Conservation (phyloP, 2,329 filamentous ascomycete species). For the Nemania bipapillata region DNA sequence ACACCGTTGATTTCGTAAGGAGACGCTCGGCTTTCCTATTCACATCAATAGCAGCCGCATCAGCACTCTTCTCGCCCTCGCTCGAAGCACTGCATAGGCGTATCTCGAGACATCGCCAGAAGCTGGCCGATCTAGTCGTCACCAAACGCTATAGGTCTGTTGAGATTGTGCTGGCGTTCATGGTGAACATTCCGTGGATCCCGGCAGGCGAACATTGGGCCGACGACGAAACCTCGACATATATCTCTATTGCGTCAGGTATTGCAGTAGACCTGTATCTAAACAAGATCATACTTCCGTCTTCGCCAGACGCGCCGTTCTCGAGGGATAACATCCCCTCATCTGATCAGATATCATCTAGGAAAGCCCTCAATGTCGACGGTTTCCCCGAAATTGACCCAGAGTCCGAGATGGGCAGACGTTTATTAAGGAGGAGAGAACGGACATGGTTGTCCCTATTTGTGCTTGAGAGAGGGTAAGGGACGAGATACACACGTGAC, state of each 20-base stretch:
- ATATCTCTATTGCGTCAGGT: conserved; percentile 74
- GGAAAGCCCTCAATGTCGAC: conserved; percentile 72
- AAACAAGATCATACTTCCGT: conserved; percentile 73
- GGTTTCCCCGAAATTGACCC: conserved; percentile 73
- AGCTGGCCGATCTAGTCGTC: conserved; percentile 71
- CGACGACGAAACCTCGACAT: conserved; percentile 78
- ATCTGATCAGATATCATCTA: conserved; percentile 75
- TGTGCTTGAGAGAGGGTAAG: conserved; percentile 74
- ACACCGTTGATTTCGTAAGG: conserved; percentile 73
- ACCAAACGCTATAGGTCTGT: conserved; percentile 72
- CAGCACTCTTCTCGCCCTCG: conserved; percentile 73
- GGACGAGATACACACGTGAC: background rate
- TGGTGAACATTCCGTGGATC: conserved; percentile 82
- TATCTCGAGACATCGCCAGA: conserved; percentile 71
- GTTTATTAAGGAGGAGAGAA: conserved; percentile 72
- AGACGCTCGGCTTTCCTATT: conserved; percentile 76
- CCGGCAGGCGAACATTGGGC: conserved; percentile 73
- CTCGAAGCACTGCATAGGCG: conserved; percentile 72
- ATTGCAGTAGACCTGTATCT: conserved; percentile 75
- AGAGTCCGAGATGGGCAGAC: conserved; percentile 67
- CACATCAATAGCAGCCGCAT: conserved; percentile 75
- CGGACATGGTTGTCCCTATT: conserved; percentile 77
- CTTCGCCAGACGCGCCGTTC: conserved; percentile 58
- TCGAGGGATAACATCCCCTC: conserved; percentile 64
- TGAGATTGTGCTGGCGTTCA: conserved; percentile 78